Evolutionary conservation across 2,329 filamentous ascomycete species (phyloP).

Genomic region (Gremmenia infestans): DNA sequence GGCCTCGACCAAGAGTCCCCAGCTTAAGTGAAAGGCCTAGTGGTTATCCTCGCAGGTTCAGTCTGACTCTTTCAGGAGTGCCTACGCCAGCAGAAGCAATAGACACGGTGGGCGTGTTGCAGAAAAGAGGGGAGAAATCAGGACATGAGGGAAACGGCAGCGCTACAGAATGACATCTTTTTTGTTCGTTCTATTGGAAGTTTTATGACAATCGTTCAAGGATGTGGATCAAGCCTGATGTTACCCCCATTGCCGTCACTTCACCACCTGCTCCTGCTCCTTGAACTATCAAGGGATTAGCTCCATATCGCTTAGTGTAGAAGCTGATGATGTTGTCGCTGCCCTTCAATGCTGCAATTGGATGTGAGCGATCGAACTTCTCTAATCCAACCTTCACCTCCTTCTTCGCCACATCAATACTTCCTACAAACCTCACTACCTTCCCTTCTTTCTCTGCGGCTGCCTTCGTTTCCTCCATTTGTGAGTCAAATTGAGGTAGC

Average conservation of each 20-base stretch:
- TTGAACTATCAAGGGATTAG: conserved; percentile 88
- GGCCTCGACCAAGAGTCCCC: conserved; percentile 54
- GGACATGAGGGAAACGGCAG: conserved; percentile 17
- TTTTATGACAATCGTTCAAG: conserved; percentile 49
- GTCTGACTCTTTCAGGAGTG: conserved; percentile 20
- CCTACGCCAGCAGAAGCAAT: conserved; percentile 5
- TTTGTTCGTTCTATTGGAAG: conserved; percentile 9
- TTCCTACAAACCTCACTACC: conserved; percentile 90
- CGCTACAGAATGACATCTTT: conserved; percentile 16
- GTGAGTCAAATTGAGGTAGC: conserved; percentile 75
- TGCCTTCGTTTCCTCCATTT: conserved; percentile 86
- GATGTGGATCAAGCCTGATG: conserved; percentile 88
- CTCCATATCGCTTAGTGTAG: conserved; percentile 91
- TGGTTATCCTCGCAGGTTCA: conserved; percentile 36
- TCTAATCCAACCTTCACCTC: conserved; percentile 88
- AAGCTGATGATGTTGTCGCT: conserved; percentile 99
- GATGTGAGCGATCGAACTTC: conserved; percentile 80
- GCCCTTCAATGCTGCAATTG: conserved; percentile 90
- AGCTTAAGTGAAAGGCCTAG: conserved; percentile 53
- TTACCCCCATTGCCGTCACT: conserved; percentile 96
- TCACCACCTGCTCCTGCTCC: conserved; percentile 91
- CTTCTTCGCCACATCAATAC: conserved; percentile 77
- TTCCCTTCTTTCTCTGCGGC: conserved; percentile 83
- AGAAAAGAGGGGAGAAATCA: conserved; percentile 15
- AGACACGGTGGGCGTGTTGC: conserved; percentile 12